Base-by-base conservation (phyloP, 306 rosid genomes). In the Mucuna pruriens region DNA sequence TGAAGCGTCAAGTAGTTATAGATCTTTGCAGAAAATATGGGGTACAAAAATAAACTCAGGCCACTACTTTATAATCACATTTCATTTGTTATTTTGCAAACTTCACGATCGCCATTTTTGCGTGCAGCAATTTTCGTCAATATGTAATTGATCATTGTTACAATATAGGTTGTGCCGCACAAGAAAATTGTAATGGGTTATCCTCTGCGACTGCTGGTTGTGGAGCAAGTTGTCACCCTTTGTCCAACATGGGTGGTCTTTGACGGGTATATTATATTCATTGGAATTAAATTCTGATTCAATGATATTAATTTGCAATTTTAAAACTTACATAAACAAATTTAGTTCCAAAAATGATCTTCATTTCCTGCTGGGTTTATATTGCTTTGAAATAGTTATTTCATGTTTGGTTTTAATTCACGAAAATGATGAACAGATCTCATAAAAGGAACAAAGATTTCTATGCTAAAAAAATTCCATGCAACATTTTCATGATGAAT, bases 151-250 rank as follows among this genome's bases (percentile, higher is more conserved):
- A 31, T 68, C 36, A 58, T 3, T 68, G 13, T 8, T 46, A 23
- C 45, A 31, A 16, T 61, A 74, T 66, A 90, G 92, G 92, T 87
- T 77, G 78, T 87, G 26, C 89, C 82, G 2, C 85, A 78, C 44
- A 92, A 88, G 82, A 87, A 84, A 82, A 79, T 79, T 12, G 85
- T 87, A 48, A 90, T 92, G 92, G 94, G 89, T 64, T 86, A 81
- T 77, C 91, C 92, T 39, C 64, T 34, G 16, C 48, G 79, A 38
- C 40, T 66, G 23, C 61, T 83, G 54, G 89, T 85, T 39, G 73
- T 73, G 13, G 84, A 88, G 57, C 82, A 89, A 80, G 74, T 88
- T 60, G 71, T 58, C 17, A 71, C 72, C 69, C 86, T 92, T 79
- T 73, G 69, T 85, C 82, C 92, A 1, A 83, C 90, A 52, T 84